Evolutionary conservation across 78 protist genomes (phyloP).

Genomic region (Parvularia atlantis): DNA sequence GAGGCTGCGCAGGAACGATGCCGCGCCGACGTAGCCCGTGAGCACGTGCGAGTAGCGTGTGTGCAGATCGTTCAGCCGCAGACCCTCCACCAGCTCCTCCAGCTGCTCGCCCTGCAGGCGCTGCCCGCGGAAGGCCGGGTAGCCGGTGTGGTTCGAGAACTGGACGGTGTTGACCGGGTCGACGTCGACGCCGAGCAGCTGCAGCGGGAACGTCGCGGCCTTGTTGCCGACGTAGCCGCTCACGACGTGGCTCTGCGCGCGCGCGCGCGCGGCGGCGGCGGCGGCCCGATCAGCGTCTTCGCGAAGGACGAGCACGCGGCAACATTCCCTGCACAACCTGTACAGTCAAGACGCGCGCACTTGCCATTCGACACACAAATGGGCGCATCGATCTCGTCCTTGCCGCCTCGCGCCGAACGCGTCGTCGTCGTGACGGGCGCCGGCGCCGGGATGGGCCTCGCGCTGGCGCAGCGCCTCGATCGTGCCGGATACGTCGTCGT

Average conservation of each 20-base stretch:
- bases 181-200: slow-evolving; percentile 61
- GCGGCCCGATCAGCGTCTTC: too few relatives aligned
- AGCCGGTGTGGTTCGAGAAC: slow-evolving; percentile 67
- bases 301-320: too few relatives aligned
- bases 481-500: too few relatives aligned
- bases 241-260: slow-evolving; percentile 69
- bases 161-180: slow-evolving; percentile 67
- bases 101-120: slow-evolving; percentile 40
- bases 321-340: too few relatives aligned
- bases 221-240: slow-evolving; percentile 78
- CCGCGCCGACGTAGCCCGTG: slow-evolving; percentile 62
- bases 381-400: too few relatives aligned
- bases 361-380: too few relatives aligned
- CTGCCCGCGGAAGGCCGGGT: slow-evolving; percentile 25
- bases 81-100: slow-evolving; percentile 36
- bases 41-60: slow-evolving; percentile 38
- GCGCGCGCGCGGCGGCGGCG: too few relatives aligned
- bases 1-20: slow-evolving; percentile 30
- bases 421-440: too few relatives aligned
- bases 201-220: slow-evolving; percentile 29
- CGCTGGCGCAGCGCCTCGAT: too few relatives aligned
- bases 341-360: too few relatives aligned
- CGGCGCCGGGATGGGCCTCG: too few relatives aligned
- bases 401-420: too few relatives aligned
- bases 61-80: slow-evolving; percentile 30